Percentiles rank a stretch among this genome's conserved stretches.
These are phyloP conservation scores for Colletotrichum liriopes DNA, from an alignment of 2,329 filamentous ascomycete species.

Conservation along the genomic window DNA sequence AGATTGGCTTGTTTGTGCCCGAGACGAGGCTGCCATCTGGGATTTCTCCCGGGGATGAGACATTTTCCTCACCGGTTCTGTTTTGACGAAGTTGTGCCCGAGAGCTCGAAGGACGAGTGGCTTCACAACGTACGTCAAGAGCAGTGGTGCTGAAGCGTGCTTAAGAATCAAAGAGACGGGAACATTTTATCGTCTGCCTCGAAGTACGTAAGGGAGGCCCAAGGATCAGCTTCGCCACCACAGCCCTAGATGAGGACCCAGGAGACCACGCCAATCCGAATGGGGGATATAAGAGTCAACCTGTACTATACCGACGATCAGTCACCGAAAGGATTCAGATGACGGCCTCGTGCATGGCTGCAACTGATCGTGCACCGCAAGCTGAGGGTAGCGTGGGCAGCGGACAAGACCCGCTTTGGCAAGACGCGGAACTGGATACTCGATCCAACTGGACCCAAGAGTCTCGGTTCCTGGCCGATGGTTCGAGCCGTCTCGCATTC, in stretches of 20 bases:
- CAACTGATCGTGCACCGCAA: slow-evolving; percentile 3
- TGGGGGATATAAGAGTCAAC: slow-evolving; percentile 18
- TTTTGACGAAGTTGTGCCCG: not conserved
- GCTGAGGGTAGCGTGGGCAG: not conserved
- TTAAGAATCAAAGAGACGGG: not conserved
- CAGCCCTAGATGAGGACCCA: not conserved
- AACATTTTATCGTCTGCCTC: not conserved
- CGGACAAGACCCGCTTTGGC: not conserved
- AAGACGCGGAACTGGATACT: not conserved
- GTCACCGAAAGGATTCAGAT: slow-evolving; percentile 23
- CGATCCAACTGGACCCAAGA: slow-evolving; percentile 3
- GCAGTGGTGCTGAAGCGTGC: not conserved
- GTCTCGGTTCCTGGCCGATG: slow-evolving; percentile 4
- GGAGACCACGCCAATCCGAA: not conserved
- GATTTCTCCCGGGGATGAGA: not conserved
- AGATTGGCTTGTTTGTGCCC: slow-evolving; percentile 7
- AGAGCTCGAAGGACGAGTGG: not conserved
- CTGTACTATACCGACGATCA: slow-evolving; percentile 14
- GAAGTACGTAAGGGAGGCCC: slow-evolving; percentile 21
- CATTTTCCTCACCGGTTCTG: not conserved
- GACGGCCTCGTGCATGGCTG: slow-evolving; percentile 26
- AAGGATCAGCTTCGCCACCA: slow-evolving; percentile 30
- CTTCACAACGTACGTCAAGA: not conserved
- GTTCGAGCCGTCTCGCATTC: slow-evolving; percentile 5
- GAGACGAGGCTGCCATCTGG: slow-evolving; percentile 21